phyloP scores from a whole-genome alignment of 805 yeast species.

The Candida pseudofarinosa region DNA sequence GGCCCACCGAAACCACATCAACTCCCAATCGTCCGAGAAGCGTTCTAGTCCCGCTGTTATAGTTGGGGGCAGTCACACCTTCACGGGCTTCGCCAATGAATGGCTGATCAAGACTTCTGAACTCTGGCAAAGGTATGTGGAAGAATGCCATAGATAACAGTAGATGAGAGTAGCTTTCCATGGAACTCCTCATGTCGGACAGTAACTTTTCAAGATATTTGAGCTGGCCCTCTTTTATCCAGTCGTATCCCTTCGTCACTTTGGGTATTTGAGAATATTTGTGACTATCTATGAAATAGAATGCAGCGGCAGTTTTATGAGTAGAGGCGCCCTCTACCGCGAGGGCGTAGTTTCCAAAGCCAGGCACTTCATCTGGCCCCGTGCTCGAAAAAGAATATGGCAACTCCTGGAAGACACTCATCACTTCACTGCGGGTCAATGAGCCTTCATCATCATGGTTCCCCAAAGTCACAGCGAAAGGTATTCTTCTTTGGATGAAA shows the following conservation, averaged over 20 bases:
- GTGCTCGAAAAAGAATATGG: constrained; percentile 64
- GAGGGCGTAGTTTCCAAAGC: constrained; percentile 77
- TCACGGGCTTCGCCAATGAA: constrained; percentile 67
- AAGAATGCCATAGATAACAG: constrained; percentile 83
- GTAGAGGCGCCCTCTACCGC: constrained; percentile 43
- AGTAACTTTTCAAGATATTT: constrained; percentile 44
- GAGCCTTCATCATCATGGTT: constrained; percentile 93
- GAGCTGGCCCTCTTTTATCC: constrained; percentile 70
- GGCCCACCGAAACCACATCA: constrained; percentile 77
- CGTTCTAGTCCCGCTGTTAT: constrained; percentile 63
- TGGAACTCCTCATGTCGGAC: constrained; percentile 21
- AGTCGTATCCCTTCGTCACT: constrained; percentile 76
- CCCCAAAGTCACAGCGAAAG: constrained; percentile 84
- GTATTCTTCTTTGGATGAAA: constrained; percentile 61
- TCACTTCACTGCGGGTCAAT: constrained; percentile 53
- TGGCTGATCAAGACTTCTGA: constrained; percentile 43
- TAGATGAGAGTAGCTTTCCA: constrained; percentile 32
- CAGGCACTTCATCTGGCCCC: constrained; percentile 69
- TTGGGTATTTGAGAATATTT: constrained; percentile 66
- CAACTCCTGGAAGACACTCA: constrained; percentile 49
- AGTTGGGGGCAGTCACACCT: constrained; percentile 71
- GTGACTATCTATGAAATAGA: constrained; percentile 85
- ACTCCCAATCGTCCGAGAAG: constrained; percentile 66
- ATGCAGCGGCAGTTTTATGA: constrained; percentile 43
- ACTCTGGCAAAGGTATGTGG: constrained; percentile 93